Percentiles rank a stretch among this genome's conserved stretches.
phyloP scores from a whole-genome alignment of 495 filamentous ascomycete species.

The Pseudoneurospora amorphoporcata region DNA sequence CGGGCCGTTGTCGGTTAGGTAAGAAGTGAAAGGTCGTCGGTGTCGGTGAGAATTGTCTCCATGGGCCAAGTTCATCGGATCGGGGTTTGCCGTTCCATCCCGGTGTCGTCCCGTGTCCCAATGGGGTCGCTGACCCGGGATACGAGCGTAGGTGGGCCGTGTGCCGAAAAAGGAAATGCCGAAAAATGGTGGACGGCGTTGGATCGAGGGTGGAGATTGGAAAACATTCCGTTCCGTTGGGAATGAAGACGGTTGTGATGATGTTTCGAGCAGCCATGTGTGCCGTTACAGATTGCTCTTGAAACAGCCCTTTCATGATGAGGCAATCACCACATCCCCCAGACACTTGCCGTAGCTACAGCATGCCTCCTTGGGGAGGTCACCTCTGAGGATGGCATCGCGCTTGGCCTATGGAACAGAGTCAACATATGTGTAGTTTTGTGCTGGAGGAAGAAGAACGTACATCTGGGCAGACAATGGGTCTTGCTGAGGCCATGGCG shows the following conservation, averaged over 20 bases:
- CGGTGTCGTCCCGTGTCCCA: not conserved
- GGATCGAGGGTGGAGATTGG: not conserved
- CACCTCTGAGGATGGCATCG: constrained; percentile 36
- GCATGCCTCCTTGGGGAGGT: constrained; percentile 34
- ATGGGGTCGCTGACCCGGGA: not conserved
- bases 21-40: not conserved
- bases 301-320: constrained; percentile 9
- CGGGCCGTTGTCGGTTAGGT: not conserved
- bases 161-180: not conserved
- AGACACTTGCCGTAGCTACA: constrained; percentile 40
- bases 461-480: constrained; percentile 30
- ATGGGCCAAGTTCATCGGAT: not conserved
- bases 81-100: not conserved
- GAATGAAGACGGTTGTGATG: not conserved
- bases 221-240: not conserved
- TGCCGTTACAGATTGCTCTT: not conserved
- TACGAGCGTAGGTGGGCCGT: not conserved
- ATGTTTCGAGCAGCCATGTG: not conserved
- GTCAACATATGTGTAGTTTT: constrained; percentile 3
- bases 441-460: constrained; percentile 1
- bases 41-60: not conserved
- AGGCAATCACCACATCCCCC: constrained; percentile 35
- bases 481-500: constrained; percentile 13
- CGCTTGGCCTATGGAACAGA: constrained; percentile 26
- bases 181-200: not conserved